These are phyloP conservation scores for Scutellaria minor DNA, from an alignment of 257 asterid genomes.

Conservation along the genomic window DNA sequence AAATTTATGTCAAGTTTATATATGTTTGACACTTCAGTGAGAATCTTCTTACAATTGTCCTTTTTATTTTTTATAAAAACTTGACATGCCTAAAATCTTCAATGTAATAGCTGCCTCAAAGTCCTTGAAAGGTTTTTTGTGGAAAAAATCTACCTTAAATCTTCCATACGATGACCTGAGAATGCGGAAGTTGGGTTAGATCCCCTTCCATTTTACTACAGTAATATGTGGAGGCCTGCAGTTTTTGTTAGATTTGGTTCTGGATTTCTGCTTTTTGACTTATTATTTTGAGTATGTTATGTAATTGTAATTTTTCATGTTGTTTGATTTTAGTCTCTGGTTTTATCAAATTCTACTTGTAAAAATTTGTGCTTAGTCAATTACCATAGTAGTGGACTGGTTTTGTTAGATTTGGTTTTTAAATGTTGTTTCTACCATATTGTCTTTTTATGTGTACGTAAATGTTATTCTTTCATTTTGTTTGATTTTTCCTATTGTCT, in stretches of 20 bases:
- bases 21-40: background rate
- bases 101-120: constrained; percentile 3
- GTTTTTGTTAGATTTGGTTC: constrained; percentile 22
- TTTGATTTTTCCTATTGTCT: background rate
- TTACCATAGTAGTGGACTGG: background rate
- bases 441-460: background rate
- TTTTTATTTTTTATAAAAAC: background rate
- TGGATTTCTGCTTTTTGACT: constrained; percentile 15
- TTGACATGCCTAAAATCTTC: constrained; percentile 17
- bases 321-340: background rate
- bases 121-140: constrained; percentile 3
- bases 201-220: background rate
- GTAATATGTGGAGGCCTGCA: constrained; percentile 23
- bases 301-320: background rate
- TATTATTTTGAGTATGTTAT: background rate
- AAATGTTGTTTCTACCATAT: background rate
- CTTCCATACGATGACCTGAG: constrained; percentile 7
- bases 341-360: constrained; percentile 10
- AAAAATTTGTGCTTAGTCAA: background rate
- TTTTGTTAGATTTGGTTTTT: constrained; percentile 18
- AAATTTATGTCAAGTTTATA: constrained; percentile 6
- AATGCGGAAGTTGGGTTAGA: constrained; percentile 14
- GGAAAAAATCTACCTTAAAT: constrained; percentile 8
- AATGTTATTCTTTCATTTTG: background rate
- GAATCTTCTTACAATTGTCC: background rate